Base-by-base conservation (phyloP, 495 filamentous ascomycete species). In the Opeltia flavorubescens region DNA sequence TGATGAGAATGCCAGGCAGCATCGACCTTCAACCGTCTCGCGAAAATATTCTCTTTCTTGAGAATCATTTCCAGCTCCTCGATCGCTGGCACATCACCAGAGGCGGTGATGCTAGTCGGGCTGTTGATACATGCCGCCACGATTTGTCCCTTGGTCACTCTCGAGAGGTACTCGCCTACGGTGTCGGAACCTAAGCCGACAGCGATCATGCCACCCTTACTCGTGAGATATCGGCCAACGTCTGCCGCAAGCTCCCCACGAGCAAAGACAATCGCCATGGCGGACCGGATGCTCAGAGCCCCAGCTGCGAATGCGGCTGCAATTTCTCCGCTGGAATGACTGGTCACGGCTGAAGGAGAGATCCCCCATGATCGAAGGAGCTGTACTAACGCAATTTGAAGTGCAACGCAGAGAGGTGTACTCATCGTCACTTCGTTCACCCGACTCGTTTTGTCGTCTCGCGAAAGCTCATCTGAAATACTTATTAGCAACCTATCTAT, bases 1-100 rank as follows among this genome's bases (percentile, higher is more conserved):
- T 69, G 66, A 7, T 53, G 55, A 1, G 63, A 66, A 44, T 72
- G 69, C 44, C 70, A 72, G 15, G 63, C 60, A 17, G 60, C 44
- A 4, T 43, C 38, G 13, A 44, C 48, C n/a, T 15, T 27, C 5
- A 50, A 21, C 26, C 33, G 47, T 5, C 46, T 27, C 4, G 46
- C 46, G 17, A 49, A 50, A 20, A 48, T 13, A 3, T n/a, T 17
- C 2, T 44, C 5, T 12, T 27, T 21, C 5, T 40, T 17, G 25
- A 56, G 27, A 3, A 26, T 11, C 5, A 9, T 30, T 7, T 43
- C 27, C 2, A 58, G 25, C 3, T 36, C 45, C 12, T 53, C 35
- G 4, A 66, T 40, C 0, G 51, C 44, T 0, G 24, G 5, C 18
- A 44, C 34, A 48, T 61, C 54, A 2, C 62, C 62, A 11, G 60